Evolutionary conservation across 129 eudicot species (phyloP).

Genomic region (Saussurea involucrata): DNA sequence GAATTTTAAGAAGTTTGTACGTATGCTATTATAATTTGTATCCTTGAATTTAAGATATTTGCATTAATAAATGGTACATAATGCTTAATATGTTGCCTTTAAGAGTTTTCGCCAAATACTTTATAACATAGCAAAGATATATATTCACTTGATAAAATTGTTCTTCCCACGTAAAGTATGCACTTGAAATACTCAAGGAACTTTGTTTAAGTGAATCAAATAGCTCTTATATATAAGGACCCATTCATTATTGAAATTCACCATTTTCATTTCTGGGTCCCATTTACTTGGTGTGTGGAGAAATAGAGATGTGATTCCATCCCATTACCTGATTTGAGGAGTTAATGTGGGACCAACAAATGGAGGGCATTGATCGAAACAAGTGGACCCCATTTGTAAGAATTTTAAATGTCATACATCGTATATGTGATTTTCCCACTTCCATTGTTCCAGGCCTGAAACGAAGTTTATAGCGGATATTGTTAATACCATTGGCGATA

Average conservation of each 20-base stretch:
- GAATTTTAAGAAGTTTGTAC: too few species aligned
- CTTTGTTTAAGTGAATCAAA: not conserved
- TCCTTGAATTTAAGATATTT: too few species aligned
- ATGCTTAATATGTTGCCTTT: too few species aligned
- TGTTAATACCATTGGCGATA: constrained; percentile 27
- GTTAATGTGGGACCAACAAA: not conserved
- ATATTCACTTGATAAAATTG: too few species aligned
- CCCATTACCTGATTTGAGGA: not conserved
- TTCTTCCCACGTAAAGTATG: not conserved
- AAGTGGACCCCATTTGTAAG: not conserved
- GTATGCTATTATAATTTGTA: too few species aligned
- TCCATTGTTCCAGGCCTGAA: constrained; percentile 28
- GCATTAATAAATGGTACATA: too few species aligned
- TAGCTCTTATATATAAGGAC: not conserved
- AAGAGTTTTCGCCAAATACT: too few species aligned
- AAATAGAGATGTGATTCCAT: not conserved
- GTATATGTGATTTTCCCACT: not conserved
- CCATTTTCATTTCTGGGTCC: not conserved
- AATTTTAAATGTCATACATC: constrained; percentile 3
- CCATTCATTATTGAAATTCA: not conserved
- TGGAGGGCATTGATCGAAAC: not conserved
- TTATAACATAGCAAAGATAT: too few species aligned
- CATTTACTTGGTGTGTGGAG: not conserved
- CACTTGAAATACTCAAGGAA: not conserved
- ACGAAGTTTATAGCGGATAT: constrained; percentile 29